Conservation (phyloP, 2,329 filamentous ascomycete genomes). For the Trichothecium sympodiale region DNA sequence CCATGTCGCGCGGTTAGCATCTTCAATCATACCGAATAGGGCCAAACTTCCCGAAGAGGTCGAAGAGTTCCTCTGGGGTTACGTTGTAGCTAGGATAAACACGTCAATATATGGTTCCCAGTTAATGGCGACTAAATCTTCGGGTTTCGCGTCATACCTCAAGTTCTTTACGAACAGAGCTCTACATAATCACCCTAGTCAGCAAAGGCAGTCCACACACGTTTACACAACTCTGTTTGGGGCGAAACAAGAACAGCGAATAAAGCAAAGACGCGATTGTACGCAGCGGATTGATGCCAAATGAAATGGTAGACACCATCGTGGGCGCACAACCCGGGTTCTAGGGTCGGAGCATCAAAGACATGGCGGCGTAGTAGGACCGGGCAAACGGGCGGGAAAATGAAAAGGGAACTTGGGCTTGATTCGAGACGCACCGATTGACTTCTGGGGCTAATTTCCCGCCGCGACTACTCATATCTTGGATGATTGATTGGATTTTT, state of each 20-base stretch:
- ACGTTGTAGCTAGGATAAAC: constrained; percentile 87
- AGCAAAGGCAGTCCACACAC: constrained; percentile 14
- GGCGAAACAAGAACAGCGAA: constrained; percentile 3
- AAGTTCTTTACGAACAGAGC: constrained; percentile 99
- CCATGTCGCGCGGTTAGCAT: background rate
- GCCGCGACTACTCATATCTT: constrained; percentile 94
- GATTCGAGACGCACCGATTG: constrained; percentile 57
- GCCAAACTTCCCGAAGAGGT: constrained; percentile 96
- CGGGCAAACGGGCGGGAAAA: background rate
- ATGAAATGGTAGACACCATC: background rate
- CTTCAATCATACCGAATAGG: constrained; percentile 64
- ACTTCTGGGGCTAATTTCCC: constrained; percentile 98
- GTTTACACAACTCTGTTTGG: too few relatives aligned
- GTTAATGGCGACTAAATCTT: background rate
- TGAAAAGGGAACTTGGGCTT: constrained; percentile 2
- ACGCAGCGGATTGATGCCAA: background rate
- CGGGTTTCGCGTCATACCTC: constrained; percentile 44
- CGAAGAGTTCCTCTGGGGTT: constrained; percentile 93
- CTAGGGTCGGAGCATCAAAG: background rate
- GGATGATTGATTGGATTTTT: constrained; percentile 16
- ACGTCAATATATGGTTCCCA: constrained; percentile 29
- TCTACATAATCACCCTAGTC: constrained; percentile 38
- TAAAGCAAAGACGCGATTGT: background rate
- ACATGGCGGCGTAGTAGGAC: constrained; percentile 8
- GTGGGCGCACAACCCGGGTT: background rate